Evolutionary conservation across 495 filamentous ascomycete genomes (phyloP).

Genomic region (Penicillium taxi): DNA sequence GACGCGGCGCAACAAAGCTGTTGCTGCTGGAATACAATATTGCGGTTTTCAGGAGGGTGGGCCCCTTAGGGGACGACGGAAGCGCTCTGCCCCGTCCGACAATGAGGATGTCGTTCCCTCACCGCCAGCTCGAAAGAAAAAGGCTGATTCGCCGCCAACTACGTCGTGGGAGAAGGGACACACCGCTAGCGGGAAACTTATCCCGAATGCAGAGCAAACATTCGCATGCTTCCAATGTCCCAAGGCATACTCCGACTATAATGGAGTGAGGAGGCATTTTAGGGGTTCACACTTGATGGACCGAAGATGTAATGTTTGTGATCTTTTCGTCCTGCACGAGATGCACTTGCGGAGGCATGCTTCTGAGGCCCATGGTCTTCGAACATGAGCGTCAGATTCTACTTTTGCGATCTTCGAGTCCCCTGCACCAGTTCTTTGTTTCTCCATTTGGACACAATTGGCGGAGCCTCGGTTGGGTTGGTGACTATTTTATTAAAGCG

Average conservation of each 20-base stretch:
- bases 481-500: slow-evolving; percentile 11
- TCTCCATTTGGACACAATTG: slow-evolving; percentile 5
- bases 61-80: slow-evolving; percentile 17
- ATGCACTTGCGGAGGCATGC: too few relatives aligned
- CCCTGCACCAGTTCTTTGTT: neutral
- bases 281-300: slow-evolving; percentile 8
- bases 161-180: slow-evolving; percentile 5
- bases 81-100: slow-evolving; percentile 14
- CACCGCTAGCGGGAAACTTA: slow-evolving; percentile 6
- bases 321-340: slow-evolving; percentile 9
- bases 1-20: slow-evolving; percentile 16
- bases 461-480: slow-evolving; percentile 5
- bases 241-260: slow-evolving; percentile 11
- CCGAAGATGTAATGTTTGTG: slow-evolving; percentile 11
- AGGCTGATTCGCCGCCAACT: slow-evolving; percentile 6
- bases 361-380: neutral
- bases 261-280: slow-evolving; percentile 13
- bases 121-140: slow-evolving; percentile 12
- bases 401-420: neutral
- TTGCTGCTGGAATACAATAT: slow-evolving; percentile 14
- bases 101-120: slow-evolving; percentile 7
- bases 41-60: slow-evolving; percentile 18
- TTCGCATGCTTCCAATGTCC: slow-evolving; percentile 14
- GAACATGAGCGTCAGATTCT: neutral
- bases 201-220: slow-evolving; percentile 7